phyloP scores from a whole-genome alignment of 2,329 filamentous ascomycete species.

The Fusarium anthophilum region DNA sequence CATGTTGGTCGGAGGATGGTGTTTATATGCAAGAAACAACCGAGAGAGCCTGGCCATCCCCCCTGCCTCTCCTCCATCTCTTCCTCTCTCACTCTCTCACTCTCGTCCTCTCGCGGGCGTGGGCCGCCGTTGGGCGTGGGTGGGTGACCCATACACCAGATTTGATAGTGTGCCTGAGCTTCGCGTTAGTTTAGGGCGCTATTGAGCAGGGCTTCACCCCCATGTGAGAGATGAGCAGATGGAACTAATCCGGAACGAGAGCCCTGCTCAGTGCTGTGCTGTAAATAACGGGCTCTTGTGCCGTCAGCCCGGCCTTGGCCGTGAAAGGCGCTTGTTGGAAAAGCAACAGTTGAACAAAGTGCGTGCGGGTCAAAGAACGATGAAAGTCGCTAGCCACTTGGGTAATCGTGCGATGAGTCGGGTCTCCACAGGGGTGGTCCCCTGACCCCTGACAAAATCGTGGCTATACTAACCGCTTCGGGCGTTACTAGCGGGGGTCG shows the following conservation, averaged over 20 bases:
- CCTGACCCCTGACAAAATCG: slow-evolving; percentile 21
- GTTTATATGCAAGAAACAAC: slow-evolving; percentile 37
- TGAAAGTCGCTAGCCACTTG: slow-evolving; percentile 21
- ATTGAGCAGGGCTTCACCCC: slow-evolving; percentile 17
- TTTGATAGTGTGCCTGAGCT: slow-evolving; percentile 26
- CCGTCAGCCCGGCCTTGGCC: slow-evolving; percentile 27
- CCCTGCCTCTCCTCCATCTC: slow-evolving; percentile 10
- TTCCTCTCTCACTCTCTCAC: neutral
- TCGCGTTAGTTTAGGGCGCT: slow-evolving; percentile 31
- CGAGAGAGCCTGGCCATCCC: neutral
- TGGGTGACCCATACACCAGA: slow-evolving; percentile 6
- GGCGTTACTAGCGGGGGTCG: slow-evolving; percentile 3
- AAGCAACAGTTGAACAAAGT: slow-evolving; percentile 14
- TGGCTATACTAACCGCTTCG: slow-evolving; percentile 2
- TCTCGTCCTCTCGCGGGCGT: slow-evolving; percentile 9
- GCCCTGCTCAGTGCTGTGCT: slow-evolving; percentile 1
- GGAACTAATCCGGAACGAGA: slow-evolving; percentile 10
- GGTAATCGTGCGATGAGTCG: neutral
- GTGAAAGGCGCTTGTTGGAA: slow-evolving; percentile 2
- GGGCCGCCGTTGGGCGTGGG: slow-evolving; percentile 19
- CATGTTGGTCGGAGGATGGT: slow-evolving; percentile 12
- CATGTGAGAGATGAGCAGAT: slow-evolving; percentile 12
- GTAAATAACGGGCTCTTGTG: slow-evolving; percentile 9
- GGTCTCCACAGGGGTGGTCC: neutral
- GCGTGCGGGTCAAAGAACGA: slow-evolving; percentile 9